These are phyloP conservation scores for Annona squamosa DNA, from an alignment of 164 flowering plant genomes.

Conservation along the genomic window DNA sequence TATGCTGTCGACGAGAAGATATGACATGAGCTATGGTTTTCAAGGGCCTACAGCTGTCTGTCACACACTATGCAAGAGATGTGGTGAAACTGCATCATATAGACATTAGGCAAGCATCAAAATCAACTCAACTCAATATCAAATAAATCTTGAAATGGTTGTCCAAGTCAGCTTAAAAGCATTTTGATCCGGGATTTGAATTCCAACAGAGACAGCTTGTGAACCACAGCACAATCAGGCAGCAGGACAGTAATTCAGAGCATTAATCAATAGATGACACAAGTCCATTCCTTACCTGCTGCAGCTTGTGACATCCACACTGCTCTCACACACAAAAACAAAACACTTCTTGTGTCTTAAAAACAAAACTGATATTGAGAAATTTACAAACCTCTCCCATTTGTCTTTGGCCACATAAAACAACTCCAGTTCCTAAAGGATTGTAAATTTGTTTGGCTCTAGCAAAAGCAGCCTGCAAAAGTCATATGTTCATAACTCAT, in stretches of 20 bases:
- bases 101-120: background rate
- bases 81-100: background rate
- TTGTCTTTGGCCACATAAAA: constrained; percentile 85
- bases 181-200: background rate
- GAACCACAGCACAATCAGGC: background rate
- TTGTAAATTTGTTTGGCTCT: constrained; percentile 43
- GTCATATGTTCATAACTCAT: background rate
- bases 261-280: too few relatives aligned
- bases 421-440: constrained; percentile 62
- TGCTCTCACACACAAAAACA: background rate
- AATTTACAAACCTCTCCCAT: constrained; percentile 65
- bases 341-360: background rate
- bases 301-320: too few relatives aligned
- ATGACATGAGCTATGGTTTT: too few relatives aligned
- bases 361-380: background rate
- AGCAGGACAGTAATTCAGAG: background rate
- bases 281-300: too few relatives aligned
- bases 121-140: background rate
- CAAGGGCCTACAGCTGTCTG: background rate
- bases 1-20: too few relatives aligned
- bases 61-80: background rate
- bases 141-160: background rate
- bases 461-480: constrained; percentile 68
- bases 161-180: background rate
- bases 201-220: background rate